Percentiles rank a stretch among this genome's conserved stretches.
These are phyloP conservation scores for Oligophagozyma castellii DNA, from an alignment of 1,139 yeast genomes.

Conservation along the genomic window DNA sequence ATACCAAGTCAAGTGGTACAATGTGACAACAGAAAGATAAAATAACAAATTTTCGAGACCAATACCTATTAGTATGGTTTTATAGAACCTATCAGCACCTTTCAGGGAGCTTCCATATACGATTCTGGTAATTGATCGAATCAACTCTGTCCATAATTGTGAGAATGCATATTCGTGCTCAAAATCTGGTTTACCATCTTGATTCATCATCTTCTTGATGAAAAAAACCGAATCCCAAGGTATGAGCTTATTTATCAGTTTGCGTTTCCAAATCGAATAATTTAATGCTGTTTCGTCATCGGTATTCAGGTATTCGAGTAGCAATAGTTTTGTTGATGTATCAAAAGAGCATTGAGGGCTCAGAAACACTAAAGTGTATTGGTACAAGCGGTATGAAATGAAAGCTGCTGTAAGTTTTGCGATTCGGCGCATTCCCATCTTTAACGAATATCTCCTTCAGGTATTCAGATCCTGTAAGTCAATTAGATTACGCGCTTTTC, in stretches of 20 bases:
- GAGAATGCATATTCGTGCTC: conserved; percentile 92
- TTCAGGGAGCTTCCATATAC: conserved; percentile 7
- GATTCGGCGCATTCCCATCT: too few relatives aligned
- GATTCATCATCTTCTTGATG: conserved; percentile 34
- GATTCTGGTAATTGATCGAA: conserved; percentile 19
- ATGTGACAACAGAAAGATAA: conserved; percentile 32
- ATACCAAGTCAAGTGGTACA: conserved; percentile 36
- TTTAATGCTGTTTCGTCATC: too few relatives aligned
- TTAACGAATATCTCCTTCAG: too few relatives aligned
- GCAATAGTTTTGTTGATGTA: conserved; percentile 31
- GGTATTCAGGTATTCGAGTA: conserved; percentile 6
- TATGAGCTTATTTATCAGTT: conserved; percentile 36
- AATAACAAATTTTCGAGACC: conserved; percentile 41
- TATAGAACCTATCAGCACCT: too few relatives aligned
- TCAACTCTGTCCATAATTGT: conserved; percentile 54
- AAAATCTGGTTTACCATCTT: conserved; percentile 34
- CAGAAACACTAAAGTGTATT: conserved; percentile 27
- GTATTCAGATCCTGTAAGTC: too few relatives aligned
- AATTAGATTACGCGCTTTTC: too few relatives aligned
- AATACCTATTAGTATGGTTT: conserved; percentile 32
- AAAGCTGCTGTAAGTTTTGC: neutral
- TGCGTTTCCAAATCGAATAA: conserved; percentile 9
- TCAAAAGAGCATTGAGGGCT: conserved; percentile 35
- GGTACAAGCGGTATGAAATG: conserved; percentile 23
- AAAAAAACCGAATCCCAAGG: conserved; percentile 86